Conservation (phyloP, 1,284 basidiomycete species). For the Wolfiporia cocos region DNA sequence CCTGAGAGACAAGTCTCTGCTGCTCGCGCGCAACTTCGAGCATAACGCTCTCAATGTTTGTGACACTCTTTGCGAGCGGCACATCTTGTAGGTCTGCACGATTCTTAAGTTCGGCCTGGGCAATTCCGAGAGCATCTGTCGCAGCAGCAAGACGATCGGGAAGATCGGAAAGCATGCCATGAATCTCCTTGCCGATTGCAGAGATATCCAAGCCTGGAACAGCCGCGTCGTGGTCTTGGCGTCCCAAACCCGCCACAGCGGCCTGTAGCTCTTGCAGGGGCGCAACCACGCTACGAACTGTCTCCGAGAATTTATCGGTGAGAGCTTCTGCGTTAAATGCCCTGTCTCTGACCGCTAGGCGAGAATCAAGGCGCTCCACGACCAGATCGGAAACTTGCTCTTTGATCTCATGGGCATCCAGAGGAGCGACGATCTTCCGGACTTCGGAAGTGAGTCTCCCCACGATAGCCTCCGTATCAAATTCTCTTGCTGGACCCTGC, state of each 20-base stretch:
- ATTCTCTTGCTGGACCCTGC: slow-evolving; percentile 27
- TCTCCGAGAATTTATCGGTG: slow-evolving; percentile 48
- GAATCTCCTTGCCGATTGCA: slow-evolving; percentile 23
- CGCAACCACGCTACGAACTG: slow-evolving; percentile 41
- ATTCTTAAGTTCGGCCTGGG: slow-evolving; percentile 28
- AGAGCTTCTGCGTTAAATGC: slow-evolving; percentile 57
- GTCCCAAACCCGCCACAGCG: slow-evolving; percentile 33
- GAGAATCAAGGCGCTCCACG: slow-evolving; percentile 74
- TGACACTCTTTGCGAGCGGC: slow-evolving; percentile 22
- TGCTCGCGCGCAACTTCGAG: slow-evolving; percentile 39
- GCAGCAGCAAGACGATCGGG: slow-evolving; percentile 35
- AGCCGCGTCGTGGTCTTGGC: slow-evolving; percentile 20
- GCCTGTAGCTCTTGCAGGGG: slow-evolving; percentile 42
- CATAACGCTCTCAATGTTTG: slow-evolving; percentile 39
- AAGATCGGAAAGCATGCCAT: slow-evolving; percentile 34
- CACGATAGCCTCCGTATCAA: slow-evolving; percentile 54
- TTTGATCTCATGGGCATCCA: slow-evolving; percentile 79
- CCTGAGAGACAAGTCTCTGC: slow-evolving; percentile 37
- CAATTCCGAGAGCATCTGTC: slow-evolving; percentile 33
- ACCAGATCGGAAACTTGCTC: slow-evolving; percentile 82
- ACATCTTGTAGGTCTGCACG: slow-evolving; percentile 21
- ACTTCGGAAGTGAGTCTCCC: slow-evolving; percentile 60
- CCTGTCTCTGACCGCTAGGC: slow-evolving; percentile 70
- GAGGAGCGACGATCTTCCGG: slow-evolving; percentile 59
- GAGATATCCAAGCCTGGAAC: slow-evolving; percentile 14